Evolutionary conservation across 148 eudicot genomes (phyloP).

Genomic region (Chenopodium suecicum): DNA sequence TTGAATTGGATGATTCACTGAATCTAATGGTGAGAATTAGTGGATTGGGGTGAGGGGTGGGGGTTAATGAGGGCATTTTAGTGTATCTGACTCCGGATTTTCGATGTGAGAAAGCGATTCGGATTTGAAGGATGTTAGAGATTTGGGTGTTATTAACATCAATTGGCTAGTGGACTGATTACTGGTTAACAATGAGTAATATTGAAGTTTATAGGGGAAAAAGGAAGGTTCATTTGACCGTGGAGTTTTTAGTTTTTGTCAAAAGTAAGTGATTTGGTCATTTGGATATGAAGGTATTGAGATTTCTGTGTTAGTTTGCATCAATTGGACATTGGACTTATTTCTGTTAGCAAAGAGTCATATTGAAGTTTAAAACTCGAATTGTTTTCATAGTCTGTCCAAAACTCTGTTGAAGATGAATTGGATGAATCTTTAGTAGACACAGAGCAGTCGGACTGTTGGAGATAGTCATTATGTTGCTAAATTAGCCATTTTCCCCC

Average conservation of each 20-base stretch:
- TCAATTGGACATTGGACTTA: not conserved
- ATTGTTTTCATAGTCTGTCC: not conserved
- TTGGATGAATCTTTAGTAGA: not conserved
- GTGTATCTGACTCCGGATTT: not conserved
- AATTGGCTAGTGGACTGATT: not conserved
- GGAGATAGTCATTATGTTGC: not conserved
- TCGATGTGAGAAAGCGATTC: not conserved
- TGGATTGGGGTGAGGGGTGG: too few species aligned
- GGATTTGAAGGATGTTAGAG: not conserved
- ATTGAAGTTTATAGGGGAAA: not conserved
- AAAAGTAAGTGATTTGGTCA: not conserved
- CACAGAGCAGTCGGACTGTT: too few species aligned
- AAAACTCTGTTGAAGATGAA: not conserved
- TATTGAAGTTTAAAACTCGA: not conserved
- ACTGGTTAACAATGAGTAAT: not conserved
- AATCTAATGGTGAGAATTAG: not conserved
- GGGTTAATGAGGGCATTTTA: not conserved
- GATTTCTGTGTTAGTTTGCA: conserved; percentile 2
- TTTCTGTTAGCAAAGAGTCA: not conserved
- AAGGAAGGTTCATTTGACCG: not conserved
- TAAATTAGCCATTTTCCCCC: not conserved
- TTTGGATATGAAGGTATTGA: not conserved
- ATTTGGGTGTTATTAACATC: not conserved
- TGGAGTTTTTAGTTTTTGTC: not conserved
- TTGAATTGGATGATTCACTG: not conserved